Percentiles rank a stretch among this genome's conserved stretches.
phyloP scores from a whole-genome alignment of 352 stramenopile species.

The Phytophthora citricola region DNA sequence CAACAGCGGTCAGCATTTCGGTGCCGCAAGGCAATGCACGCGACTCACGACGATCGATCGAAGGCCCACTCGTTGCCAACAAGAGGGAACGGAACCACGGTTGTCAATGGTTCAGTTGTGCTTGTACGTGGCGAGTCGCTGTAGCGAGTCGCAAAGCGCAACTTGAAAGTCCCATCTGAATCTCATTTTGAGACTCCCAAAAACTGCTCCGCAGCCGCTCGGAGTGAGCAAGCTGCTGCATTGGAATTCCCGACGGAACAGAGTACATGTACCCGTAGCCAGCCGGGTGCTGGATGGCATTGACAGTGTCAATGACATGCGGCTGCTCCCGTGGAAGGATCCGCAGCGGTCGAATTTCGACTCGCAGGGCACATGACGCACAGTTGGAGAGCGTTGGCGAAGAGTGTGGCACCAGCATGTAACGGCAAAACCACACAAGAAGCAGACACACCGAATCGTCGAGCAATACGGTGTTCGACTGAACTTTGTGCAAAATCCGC shows the following conservation, averaged over 20 bases:
- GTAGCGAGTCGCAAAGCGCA: no score
- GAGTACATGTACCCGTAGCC: no score
- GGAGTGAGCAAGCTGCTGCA: no score
- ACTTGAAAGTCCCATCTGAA: not conserved
- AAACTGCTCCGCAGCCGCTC: not conserved
- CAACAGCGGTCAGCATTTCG: not conserved
- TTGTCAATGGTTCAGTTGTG: constrained; percentile 2
- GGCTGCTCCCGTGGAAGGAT: constrained; percentile 13
- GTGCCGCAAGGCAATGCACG: not conserved
- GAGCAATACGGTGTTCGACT: not conserved
- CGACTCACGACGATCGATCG: not conserved
- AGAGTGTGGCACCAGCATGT: constrained; percentile 1
- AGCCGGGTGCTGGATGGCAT: not conserved
- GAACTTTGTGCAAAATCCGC: not conserved
- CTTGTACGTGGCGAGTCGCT: no score
- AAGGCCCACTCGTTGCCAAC: not conserved
- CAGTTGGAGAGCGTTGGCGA: constrained; percentile 6
- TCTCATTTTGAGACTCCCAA: no score
- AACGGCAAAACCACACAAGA: not conserved
- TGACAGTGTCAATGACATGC: constrained; percentile 18
- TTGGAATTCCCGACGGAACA: no score
- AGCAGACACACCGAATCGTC: not conserved
- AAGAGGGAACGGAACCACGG: constrained; percentile 2
- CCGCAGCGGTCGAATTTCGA: not conserved
- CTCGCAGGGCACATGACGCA: not conserved